phyloP scores from a whole-genome alignment of 805 yeast species.

The Candida pseudofarinosa region DNA sequence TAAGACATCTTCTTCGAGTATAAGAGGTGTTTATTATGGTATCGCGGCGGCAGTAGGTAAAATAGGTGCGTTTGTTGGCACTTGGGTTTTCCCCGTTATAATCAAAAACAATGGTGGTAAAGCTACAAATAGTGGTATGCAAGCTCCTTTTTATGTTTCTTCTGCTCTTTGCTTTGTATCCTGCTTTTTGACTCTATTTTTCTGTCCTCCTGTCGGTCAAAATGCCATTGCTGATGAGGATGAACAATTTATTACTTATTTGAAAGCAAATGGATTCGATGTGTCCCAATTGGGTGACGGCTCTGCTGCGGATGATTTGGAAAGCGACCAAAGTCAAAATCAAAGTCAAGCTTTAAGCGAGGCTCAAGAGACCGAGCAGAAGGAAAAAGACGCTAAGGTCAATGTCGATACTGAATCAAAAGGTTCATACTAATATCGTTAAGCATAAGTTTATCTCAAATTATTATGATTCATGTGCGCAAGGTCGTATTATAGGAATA shows the following conservation, averaged over 20 bases:
- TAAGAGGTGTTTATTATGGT: slow-evolving; percentile 89
- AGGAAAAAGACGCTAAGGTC: not conserved
- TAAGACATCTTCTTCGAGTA: slow-evolving; percentile 79
- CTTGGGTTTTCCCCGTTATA: slow-evolving; percentile 82
- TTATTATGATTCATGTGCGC: no score
- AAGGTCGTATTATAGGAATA: no score
- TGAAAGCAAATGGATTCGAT: slow-evolving; percentile 68
- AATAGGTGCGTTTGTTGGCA: slow-evolving; percentile 89
- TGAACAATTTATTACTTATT: slow-evolving; percentile 60
- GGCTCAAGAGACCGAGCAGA: slow-evolving; percentile 3
- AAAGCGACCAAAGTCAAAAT: slow-evolving; percentile 3
- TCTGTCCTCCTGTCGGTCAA: slow-evolving; percentile 79
- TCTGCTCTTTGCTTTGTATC: slow-evolving; percentile 72
- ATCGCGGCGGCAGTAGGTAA: slow-evolving; percentile 90
- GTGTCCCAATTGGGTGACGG: slow-evolving; percentile 50
- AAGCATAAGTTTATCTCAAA: no score
- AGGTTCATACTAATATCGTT: slow-evolving; percentile 4
- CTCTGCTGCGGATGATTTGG: slow-evolving; percentile 6
- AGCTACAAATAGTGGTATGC: slow-evolving; percentile 47
- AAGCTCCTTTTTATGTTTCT: slow-evolving; percentile 79
- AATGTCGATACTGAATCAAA: slow-evolving; percentile 1
- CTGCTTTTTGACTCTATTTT: slow-evolving; percentile 63
- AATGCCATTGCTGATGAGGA: slow-evolving; percentile 80
- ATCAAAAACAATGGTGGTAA: slow-evolving; percentile 54
- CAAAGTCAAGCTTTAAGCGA: no score